Conservation (phyloP, 768 basidiomycete genomes). For the Lentinula detonsa region DNA sequence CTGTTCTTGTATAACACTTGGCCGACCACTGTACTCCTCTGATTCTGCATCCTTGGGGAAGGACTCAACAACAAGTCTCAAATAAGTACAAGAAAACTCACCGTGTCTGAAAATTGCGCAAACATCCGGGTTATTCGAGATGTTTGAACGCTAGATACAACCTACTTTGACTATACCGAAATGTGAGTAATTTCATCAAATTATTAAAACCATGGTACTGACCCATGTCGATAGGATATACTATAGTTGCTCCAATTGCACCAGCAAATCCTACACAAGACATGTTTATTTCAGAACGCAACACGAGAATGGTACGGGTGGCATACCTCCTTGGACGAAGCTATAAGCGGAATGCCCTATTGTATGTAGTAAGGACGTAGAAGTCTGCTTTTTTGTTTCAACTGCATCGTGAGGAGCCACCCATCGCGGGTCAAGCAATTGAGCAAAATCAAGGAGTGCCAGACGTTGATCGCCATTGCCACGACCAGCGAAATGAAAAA, state of each 20-base stretch:
- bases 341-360: slow-evolving; percentile 74
- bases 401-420: slow-evolving; percentile 56
- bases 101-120: slow-evolving; percentile 45
- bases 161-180: slow-evolving; percentile 62
- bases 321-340: slow-evolving; percentile 78
- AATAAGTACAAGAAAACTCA: slow-evolving; percentile 18
- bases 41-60: slow-evolving; percentile 83
- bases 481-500: slow-evolving; percentile 95
- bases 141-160: slow-evolving; percentile 1
- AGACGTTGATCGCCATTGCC: slow-evolving; percentile 67
- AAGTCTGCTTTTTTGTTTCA: slow-evolving; percentile 23
- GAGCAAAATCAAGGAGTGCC: slow-evolving; percentile 85
- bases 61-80: not conserved
- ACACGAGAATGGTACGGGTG: not conserved
- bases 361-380: slow-evolving; percentile 43
- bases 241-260: slow-evolving; percentile 92
- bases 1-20: slow-evolving; percentile 97
- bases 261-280: slow-evolving; percentile 72
- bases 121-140: slow-evolving; percentile 3
- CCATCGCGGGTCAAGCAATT: slow-evolving; percentile 90
- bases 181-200: not conserved
- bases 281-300: slow-evolving; percentile 11
- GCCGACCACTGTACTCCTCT: slow-evolving; percentile 93
- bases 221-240: slow-evolving; percentile 95
- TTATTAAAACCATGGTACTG: slow-evolving; percentile 23